These are phyloP conservation scores for Fraxinus angustifolia DNA, from an alignment of 305 asterid genomes.

Conservation along the genomic window DNA sequence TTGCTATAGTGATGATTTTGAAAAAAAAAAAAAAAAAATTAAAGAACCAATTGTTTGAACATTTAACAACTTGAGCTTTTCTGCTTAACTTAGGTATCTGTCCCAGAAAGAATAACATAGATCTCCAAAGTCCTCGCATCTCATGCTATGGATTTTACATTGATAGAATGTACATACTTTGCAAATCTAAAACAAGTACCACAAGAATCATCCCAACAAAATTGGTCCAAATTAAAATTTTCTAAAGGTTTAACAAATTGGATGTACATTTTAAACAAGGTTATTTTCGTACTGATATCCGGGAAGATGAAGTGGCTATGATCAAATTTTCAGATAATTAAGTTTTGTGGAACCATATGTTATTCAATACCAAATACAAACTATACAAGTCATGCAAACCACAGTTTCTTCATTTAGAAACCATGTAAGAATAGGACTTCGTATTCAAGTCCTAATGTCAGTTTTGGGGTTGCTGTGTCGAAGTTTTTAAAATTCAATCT, in stretches of 20 bases:
- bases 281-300: not conserved
- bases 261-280: not conserved
- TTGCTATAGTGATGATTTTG: not conserved
- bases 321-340: not conserved
- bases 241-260: not conserved
- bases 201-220: not conserved
- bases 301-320: not conserved
- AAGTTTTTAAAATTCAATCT: not conserved
- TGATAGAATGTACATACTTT: not conserved
- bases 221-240: not conserved
- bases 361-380: not conserved
- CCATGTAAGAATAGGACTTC: not conserved
- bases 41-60: constrained; percentile 9
- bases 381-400: not conserved
- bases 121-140: constrained; percentile 1
- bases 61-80: not conserved
- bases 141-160: not conserved
- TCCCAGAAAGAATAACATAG: not conserved
- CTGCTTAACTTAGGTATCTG: not conserved
- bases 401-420: not conserved
- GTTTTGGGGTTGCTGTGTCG: not conserved
- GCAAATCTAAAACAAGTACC: constrained; percentile 1
- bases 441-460: not conserved
- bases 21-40: not conserved
- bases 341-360: not conserved